These are phyloP conservation scores for Colletotrichum gloeosporioides DNA, from an alignment of 2,329 filamentous ascomycete genomes.

Conservation along the genomic window DNA sequence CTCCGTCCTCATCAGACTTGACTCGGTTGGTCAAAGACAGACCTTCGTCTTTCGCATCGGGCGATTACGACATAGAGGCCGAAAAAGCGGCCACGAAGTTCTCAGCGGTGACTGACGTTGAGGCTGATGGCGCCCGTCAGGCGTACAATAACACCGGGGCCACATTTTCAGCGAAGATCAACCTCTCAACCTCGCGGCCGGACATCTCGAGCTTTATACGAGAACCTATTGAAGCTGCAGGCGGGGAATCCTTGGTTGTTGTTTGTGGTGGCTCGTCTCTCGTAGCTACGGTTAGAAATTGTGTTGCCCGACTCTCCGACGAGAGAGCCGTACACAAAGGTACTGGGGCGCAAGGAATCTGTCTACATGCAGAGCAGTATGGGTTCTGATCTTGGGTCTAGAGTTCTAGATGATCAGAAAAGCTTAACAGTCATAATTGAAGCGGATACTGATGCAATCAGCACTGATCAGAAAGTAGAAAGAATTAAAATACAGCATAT, in stretches of 20 bases:
- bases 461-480: neutral
- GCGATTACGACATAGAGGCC: neutral
- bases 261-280: conserved; percentile 65
- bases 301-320: conserved; percentile 60
- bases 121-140: conserved; percentile 29
- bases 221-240: conserved; percentile 59
- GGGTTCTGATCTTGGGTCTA: conserved; percentile 41
- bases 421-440: neutral
- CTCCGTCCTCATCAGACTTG: neutral
- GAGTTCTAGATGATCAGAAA: neutral
- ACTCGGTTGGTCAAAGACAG: neutral
- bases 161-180: neutral
- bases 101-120: neutral
- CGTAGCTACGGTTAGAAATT: conserved; percentile 58
- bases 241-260: conserved; percentile 65
- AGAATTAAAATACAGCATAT: neutral
- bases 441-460: neutral
- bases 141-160: neutral
- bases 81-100: neutral
- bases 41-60: neutral
- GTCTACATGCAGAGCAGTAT: conserved; percentile 66
- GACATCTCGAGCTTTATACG: conserved; percentile 59
- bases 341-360: conserved; percentile 67
- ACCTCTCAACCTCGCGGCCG: conserved; percentile 31
- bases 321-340: conserved; percentile 69